A percentile compares a stretch with the other conserved stretches of the same genome.
Conservation (phyloP, 345 rosid genomes). For the Corchorus olitorius region DNA sequence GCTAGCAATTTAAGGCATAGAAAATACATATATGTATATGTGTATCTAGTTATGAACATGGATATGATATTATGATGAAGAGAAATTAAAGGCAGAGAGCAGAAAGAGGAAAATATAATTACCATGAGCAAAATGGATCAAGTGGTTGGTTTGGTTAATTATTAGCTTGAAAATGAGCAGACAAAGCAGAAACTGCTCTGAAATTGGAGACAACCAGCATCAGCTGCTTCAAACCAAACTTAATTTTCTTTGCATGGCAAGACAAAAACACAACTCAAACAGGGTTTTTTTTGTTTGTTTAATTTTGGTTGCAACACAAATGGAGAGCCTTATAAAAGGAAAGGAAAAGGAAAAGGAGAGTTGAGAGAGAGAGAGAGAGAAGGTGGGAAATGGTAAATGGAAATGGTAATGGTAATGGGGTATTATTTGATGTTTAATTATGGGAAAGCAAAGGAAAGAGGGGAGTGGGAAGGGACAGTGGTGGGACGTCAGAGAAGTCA, state of each 20-base stretch:
- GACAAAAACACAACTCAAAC: slow-evolving; percentile 16
- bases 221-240: not conserved
- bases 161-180: slow-evolving; percentile 37
- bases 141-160: no score
- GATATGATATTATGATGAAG: not conserved
- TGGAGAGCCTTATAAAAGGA: not conserved
- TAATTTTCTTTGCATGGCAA: slow-evolving; percentile 13
- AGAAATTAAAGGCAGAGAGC: not conserved
- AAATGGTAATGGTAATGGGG: slow-evolving; percentile 12
- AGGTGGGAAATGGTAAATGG: slow-evolving; percentile 7
- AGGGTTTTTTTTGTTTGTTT: slow-evolving; percentile 11
- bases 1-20: no score
- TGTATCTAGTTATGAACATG: not conserved
- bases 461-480: slow-evolving; percentile 53
- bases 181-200: slow-evolving; percentile 26
- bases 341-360: slow-evolving; percentile 13
- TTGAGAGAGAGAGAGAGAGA: slow-evolving; percentile 2
- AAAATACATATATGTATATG: no score
- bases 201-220: slow-evolving; percentile 20
- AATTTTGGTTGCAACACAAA: slow-evolving; percentile 16
- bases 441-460: slow-evolving; percentile 60
- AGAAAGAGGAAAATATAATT: not conserved
- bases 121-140: not conserved
- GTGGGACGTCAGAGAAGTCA: slow-evolving; percentile 57
- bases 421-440: slow-evolving; percentile 45